Evolutionary conservation across 495 filamentous ascomycete species (phyloP).

Genomic region (Aspergillus panamensis): DNA sequence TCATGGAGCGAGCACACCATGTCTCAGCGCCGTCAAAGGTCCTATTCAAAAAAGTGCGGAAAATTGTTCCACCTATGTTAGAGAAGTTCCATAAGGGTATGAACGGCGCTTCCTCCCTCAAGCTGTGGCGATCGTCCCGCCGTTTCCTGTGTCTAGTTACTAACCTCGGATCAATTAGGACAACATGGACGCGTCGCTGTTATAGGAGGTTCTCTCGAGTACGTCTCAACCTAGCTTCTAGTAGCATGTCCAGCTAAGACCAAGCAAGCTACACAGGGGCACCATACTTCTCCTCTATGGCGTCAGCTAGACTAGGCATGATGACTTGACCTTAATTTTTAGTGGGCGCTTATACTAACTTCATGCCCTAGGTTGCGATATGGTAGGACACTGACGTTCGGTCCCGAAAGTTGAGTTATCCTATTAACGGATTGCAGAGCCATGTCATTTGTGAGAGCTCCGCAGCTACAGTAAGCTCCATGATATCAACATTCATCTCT

Average conservation of each 20-base stretch:
- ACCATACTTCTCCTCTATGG: slow-evolving; percentile 97
- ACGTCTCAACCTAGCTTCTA: slow-evolving; percentile 20
- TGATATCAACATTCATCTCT: not conserved
- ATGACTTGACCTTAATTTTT: not conserved
- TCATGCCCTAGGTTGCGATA: slow-evolving; percentile 60
- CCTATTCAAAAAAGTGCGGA: slow-evolving; percentile 75
- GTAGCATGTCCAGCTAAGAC: slow-evolving; percentile 18
- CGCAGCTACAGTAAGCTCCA: slow-evolving; percentile 55
- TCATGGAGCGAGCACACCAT: slow-evolving; percentile 45
- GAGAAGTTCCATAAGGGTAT: slow-evolving; percentile 95
- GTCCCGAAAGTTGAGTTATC: not conserved
- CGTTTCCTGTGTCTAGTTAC: not conserved
- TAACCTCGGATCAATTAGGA: slow-evolving; percentile 47
- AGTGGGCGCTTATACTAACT: not conserved
- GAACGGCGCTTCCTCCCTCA: not conserved
- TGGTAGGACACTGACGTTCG: slow-evolving; percentile 49
- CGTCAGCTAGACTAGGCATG: slow-evolving; percentile 72
- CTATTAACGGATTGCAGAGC: slow-evolving; percentile 54
- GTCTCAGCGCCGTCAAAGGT: slow-evolving; percentile 61
- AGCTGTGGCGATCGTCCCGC: not conserved
- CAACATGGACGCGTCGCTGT: slow-evolving; percentile 91
- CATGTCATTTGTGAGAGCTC: slow-evolving; percentile 94
- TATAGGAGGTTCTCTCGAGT: slow-evolving; percentile 90
- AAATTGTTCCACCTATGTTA: slow-evolving; percentile 90
- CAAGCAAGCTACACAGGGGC: slow-evolving; percentile 77